Evolutionary conservation across 208 protist species (phyloP).

Genomic region (Acanthamoeba castellanii): DNA sequence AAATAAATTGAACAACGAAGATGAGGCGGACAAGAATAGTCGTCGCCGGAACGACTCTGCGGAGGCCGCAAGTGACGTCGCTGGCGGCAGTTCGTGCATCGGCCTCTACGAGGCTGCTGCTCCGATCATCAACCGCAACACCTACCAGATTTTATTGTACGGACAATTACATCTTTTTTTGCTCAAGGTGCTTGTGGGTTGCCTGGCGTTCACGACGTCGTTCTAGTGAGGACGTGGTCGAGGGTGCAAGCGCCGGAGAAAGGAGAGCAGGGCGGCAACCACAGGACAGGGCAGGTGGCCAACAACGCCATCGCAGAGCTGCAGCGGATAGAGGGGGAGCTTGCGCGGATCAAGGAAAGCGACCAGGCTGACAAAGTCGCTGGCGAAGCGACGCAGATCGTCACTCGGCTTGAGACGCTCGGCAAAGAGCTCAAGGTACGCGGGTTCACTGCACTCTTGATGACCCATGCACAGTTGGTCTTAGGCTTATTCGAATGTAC

Average conservation of each 20-base stretch:
- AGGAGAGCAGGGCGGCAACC: not conserved
- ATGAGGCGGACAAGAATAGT: too few relatives aligned
- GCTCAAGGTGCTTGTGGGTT: too few relatives aligned
- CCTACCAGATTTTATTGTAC: not conserved
- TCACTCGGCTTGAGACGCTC: not conserved
- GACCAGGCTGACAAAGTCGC: not conserved
- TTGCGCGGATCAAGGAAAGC: not conserved
- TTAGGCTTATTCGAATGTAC: too few relatives aligned
- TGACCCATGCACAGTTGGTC: too few relatives aligned
- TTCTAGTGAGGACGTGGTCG: not conserved
- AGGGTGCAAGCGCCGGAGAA: not conserved
- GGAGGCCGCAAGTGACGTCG: not conserved
- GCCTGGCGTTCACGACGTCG: not conserved
- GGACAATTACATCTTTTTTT: not conserved
- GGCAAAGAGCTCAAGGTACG: conserved; percentile 9
- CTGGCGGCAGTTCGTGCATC: not conserved
- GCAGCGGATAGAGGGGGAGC: conserved; percentile 24
- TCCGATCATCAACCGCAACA: not conserved
- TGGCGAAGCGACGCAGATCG: not conserved
- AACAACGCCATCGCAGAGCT: not conserved
- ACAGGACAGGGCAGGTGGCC: too few relatives aligned
- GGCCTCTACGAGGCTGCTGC: not conserved
- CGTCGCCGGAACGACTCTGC: too few relatives aligned
- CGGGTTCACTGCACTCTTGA: not conserved
- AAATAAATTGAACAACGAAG: too few relatives aligned